Conservation (phyloP, 108 stramenopile genomes). For the Nitzschia inconspicua region DNA sequence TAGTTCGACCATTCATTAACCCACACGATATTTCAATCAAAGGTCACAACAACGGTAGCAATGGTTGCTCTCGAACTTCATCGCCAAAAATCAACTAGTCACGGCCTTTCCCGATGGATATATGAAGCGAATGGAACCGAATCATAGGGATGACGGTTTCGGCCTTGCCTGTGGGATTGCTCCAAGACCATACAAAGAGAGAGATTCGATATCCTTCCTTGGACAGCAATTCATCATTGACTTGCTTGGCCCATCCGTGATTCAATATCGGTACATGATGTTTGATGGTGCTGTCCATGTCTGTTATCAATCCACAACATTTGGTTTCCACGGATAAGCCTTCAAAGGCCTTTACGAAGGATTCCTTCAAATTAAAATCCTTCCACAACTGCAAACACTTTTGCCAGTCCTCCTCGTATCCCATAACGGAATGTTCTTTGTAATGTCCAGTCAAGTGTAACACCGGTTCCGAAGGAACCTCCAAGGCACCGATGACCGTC, state of each 20-base stretch:
- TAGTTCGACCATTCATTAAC: too few species aligned
- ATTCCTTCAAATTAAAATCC: constrained; percentile 11
- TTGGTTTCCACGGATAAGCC: constrained; percentile 17
- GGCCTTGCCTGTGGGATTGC: constrained; percentile 26
- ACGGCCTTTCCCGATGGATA: too few species aligned
- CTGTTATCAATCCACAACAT: constrained; percentile 25
- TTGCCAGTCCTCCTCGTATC: constrained; percentile 1
- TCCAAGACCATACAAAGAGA: constrained; percentile 33
- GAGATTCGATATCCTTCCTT: not conserved
- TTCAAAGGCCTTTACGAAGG: constrained; percentile 20
- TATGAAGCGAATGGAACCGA: constrained; percentile 38
- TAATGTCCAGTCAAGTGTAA: constrained; percentile 12
- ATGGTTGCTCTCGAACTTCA: too few species aligned
- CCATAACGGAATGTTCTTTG: not conserved
- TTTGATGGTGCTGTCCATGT: constrained; percentile 14
- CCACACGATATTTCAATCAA: too few species aligned
- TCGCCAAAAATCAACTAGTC: too few species aligned
- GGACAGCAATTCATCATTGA: constrained; percentile 8
- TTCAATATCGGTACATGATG: constrained; percentile 10
- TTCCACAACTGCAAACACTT: constrained; percentile 14
- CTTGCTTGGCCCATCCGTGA: constrained; percentile 23
- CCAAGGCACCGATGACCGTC: constrained; percentile 29
- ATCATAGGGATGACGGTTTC: constrained; percentile 25
- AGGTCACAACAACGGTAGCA: too few species aligned
- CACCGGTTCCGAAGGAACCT: constrained; percentile 15